phyloP scores from a whole-genome alignment of 345 rosid genomes.

The Capsella bursapastoris region DNA sequence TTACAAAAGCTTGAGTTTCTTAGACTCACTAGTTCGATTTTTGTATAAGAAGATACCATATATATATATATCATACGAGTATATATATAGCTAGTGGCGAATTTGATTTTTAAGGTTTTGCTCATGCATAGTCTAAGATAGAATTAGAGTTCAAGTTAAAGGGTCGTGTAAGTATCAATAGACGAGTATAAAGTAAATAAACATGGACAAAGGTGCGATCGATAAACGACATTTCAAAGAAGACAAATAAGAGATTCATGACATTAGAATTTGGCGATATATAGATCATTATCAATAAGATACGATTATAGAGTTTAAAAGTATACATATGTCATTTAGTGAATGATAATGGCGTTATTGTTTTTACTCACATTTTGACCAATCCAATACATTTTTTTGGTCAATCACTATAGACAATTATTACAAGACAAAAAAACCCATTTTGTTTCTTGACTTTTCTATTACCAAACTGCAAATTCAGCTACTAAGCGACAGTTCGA shows the following conservation, averaged over 20 bases:
- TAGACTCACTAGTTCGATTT: not conserved
- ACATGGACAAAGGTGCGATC: constrained; percentile 28
- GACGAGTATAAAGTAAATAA: constrained; percentile 6
- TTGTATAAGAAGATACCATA: not conserved
- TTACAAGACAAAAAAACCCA: constrained; percentile 39
- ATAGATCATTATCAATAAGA: constrained; percentile 27
- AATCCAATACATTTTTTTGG: constrained; percentile 26
- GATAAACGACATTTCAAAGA: constrained; percentile 48
- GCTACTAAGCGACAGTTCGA: too few relatives aligned
- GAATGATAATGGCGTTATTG: constrained; percentile 40
- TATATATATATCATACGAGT: too few relatives aligned
- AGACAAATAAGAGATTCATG: constrained; percentile 46
- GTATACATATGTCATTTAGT: constrained; percentile 55
- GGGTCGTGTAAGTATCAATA: not conserved
- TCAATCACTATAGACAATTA: constrained; percentile 42
- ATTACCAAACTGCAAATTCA: not conserved
- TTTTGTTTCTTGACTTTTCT: constrained; percentile 27
- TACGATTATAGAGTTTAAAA: constrained; percentile 44
- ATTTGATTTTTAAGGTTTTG: not conserved
- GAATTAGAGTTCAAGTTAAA: constrained; percentile 18
- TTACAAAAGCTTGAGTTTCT: not conserved
- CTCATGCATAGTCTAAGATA: constrained; percentile 2
- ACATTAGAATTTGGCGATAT: constrained; percentile 13
- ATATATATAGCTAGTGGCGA: not conserved
- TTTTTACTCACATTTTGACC: constrained; percentile 39